Evolutionary conservation across 768 basidiomycete species (phyloP).

Genomic region (Mycena belliarum): DNA sequence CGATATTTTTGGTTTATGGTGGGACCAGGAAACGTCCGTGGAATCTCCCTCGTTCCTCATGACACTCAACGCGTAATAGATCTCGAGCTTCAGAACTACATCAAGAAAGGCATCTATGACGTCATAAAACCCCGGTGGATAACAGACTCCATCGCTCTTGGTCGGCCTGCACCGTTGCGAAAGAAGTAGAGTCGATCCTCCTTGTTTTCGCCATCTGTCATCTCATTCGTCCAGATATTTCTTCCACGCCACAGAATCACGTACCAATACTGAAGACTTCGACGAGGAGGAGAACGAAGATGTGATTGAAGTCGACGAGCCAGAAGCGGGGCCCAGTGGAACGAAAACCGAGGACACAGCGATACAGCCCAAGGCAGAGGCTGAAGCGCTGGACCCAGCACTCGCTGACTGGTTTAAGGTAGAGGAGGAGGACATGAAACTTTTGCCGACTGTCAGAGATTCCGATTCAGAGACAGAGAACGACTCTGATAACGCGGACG

Average conservation of each 20-base stretch:
- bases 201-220: background rate
- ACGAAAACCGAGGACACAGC: conserved; percentile 26
- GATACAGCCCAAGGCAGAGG: conserved; percentile 24
- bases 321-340: conserved; percentile 24
- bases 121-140: conserved; percentile 86
- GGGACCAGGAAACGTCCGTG: conserved; percentile 68
- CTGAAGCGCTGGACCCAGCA: conserved; percentile 45
- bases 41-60: background rate
- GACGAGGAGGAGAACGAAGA: conserved; percentile 38
- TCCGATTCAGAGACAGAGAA: conserved; percentile 64
- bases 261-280: conserved; percentile 55
- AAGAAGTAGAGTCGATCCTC: conserved; percentile 56
- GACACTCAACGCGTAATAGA: background rate
- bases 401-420: conserved; percentile 66
- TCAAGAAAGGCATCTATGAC: conserved; percentile 69
- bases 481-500: conserved; percentile 70
- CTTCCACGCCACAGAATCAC: conserved; percentile 65
- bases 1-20: conserved; percentile 65
- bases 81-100: conserved; percentile 61
- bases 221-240: conserved; percentile 57
- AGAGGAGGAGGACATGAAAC: conserved; percentile 33
- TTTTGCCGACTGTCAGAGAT: conserved; percentile 33
- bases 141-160: conserved; percentile 66
- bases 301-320: conserved; percentile 20
- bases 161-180: conserved; percentile 56